Percentiles rank a stretch among this genome's conserved stretches.
Conservation (phyloP, 176 grass and related monocot species). For the Phoenix dactylifera region DNA sequence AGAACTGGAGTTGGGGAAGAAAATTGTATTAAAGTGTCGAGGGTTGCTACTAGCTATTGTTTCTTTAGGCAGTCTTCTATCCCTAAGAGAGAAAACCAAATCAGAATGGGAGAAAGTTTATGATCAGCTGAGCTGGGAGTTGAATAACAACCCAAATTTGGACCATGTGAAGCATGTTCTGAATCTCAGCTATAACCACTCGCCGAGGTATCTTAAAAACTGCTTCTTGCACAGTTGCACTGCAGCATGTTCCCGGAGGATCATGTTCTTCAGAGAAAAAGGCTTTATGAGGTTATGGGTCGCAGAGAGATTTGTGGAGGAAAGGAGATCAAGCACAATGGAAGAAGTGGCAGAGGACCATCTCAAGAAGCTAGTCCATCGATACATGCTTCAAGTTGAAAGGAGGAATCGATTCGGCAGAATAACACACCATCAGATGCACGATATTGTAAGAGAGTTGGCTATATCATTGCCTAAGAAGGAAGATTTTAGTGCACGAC, state of each 20-base stretch:
- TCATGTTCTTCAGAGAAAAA: slow-evolving; percentile 13
- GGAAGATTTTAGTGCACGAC: slow-evolving; percentile 15
- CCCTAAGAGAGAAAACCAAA: too few species aligned
- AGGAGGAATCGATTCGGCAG: slow-evolving; percentile 6
- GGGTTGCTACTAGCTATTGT: too few species aligned
- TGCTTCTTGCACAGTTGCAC: slow-evolving; percentile 49
- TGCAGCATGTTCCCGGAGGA: slow-evolving; percentile 50
- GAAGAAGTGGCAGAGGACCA: slow-evolving; percentile 50
- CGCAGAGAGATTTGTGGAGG: slow-evolving; percentile 38
- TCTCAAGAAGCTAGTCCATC: slow-evolving; percentile 15
- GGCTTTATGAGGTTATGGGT: slow-evolving; percentile 43
- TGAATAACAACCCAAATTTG: slow-evolving; percentile 26
- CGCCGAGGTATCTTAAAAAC: slow-evolving; percentile 39
- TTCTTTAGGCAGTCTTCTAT: too few species aligned
- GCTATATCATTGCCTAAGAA: slow-evolving; percentile 16
- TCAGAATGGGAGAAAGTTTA: slow-evolving; percentile 25
- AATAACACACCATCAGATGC: slow-evolving; percentile 24
- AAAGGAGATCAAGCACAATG: slow-evolving; percentile 24
- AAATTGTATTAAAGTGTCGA: too few species aligned
- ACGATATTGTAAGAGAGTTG: slow-evolving; percentile 36
- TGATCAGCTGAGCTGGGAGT: slow-evolving; percentile 31
- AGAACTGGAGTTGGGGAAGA: too few species aligned
- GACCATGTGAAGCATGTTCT: slow-evolving; percentile 28
- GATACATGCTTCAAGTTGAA: slow-evolving; percentile 38
- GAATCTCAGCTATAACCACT: slow-evolving; percentile 37